phyloP scores from a whole-genome alignment of 352 stramenopile genomes.

The Phytophthora cactorum region DNA sequence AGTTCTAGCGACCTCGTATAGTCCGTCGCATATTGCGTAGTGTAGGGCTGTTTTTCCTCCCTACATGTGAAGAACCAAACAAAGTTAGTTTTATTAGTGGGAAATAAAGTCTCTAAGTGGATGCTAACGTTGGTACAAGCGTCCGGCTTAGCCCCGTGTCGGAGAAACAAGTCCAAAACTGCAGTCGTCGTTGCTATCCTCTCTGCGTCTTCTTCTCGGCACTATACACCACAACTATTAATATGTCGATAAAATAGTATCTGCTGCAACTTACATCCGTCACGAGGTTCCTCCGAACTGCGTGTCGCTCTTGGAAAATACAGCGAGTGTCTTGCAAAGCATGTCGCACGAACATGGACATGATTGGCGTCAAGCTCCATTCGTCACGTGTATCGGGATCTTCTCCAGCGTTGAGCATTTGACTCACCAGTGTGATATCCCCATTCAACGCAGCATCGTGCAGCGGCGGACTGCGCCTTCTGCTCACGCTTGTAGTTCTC shows the following conservation, averaged over 20 bases:
- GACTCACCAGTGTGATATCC: slow-evolving; percentile 8
- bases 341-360: slow-evolving; percentile 29
- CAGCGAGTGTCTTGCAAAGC: slow-evolving; percentile 29
- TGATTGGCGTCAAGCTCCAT: slow-evolving; percentile 25
- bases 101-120: not conserved
- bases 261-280: slow-evolving; percentile 24
- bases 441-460: slow-evolving; percentile 11
- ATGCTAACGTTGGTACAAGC: slow-evolving; percentile 14
- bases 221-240: slow-evolving; percentile 8
- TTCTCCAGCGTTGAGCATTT: slow-evolving; percentile 24
- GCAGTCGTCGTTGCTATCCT: slow-evolving; percentile 2
- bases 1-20: slow-evolving; percentile 26
- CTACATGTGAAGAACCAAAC: slow-evolving; percentile 3
- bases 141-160: slow-evolving; percentile 12
- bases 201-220: slow-evolving; percentile 22
- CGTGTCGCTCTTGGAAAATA: slow-evolving; percentile 18
- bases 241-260: no score
- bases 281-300: slow-evolving; percentile 28
- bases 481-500: no score
- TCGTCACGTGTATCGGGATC: slow-evolving; percentile 27
- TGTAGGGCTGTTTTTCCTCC: slow-evolving; percentile 32
- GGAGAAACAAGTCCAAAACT: slow-evolving; percentile 15
- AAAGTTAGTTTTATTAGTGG: not conserved
- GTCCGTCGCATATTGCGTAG: slow-evolving; percentile 23
- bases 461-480: no score